Base-by-base conservation (phyloP, 2,329 filamentous ascomycete species). In the Neofusicoccum ribis region DNA sequence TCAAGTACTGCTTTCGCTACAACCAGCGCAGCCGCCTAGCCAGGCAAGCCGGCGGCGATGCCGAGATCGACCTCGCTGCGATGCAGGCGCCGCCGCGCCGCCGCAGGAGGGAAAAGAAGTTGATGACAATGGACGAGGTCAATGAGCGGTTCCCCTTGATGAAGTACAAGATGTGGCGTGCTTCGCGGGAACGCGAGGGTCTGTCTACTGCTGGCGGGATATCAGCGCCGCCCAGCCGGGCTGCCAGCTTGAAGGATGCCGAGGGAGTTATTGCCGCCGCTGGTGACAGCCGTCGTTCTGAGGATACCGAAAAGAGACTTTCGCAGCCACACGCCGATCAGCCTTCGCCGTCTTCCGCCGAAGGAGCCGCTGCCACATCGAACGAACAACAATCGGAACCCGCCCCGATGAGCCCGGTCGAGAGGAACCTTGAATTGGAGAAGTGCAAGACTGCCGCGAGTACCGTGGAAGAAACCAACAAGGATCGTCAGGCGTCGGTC, bases 81-180 rank as follows among this genome's bases (percentile, higher is more conserved):
- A 93, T 98, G 86, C 91, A 92, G 66, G 83, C 92, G 86, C 91
- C 92, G 65, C 90, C 92, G 59, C 93, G 95, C 76, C 88, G 95
- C 65, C 87, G 94, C 73, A 87, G 94, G 69, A 88, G 93, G 66
- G 95, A 99, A 79, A 99, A 99, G 88, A 99, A 97, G 78, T 80
- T 99, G 70, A 98, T 99, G 95, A 91, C 91, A 2, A 97, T 98
- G 89, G 95, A 99, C 68, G 95, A 99, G 79, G 95, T 99, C 68
- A 98, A 99, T 76, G 93, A 96, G 70, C 92, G 96, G 71, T 99
- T 99, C 72, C 94, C 95, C 0, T 88, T 97, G 80, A 89, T 88
- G 71, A 98, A 98, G 79, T 99, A 99, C 85, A 98, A 99, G 82
- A 87, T 86, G 61, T 99, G 95, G 94, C 90, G 95, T 66, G 89